These are phyloP conservation scores for Coemansia erecta DNA, from an alignment of 192 early-diverging fungal species.

Conservation along the genomic window DNA sequence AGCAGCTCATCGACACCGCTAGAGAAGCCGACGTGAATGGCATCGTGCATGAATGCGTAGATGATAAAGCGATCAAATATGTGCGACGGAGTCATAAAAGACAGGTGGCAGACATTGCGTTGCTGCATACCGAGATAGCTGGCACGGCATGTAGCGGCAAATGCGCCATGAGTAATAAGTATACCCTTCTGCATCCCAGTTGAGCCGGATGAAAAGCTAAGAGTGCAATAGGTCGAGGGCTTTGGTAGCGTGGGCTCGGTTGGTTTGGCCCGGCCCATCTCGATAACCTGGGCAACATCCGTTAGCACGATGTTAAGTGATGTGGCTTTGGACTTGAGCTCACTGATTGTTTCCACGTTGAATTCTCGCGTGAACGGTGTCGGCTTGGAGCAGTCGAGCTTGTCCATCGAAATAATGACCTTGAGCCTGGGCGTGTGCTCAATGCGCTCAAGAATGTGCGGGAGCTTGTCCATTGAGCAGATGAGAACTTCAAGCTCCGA, in stretches of 20 bases:
- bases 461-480: not conserved
- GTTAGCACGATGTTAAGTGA: slow-evolving; percentile 58
- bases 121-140: no score
- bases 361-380: slow-evolving; percentile 15
- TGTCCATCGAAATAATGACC: slow-evolving; percentile 63
- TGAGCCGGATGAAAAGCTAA: no score
- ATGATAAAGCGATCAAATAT: slow-evolving; percentile 68
- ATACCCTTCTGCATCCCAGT: slow-evolving; percentile 67
- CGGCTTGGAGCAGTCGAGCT: slow-evolving; percentile 29
- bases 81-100: slow-evolving; percentile 74
- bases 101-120: slow-evolving; percentile 23
- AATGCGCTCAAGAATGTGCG: slow-evolving; percentile 55
- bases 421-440: slow-evolving; percentile 60
- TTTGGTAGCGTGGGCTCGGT: no score
- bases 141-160: not conserved
- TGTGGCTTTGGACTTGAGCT: slow-evolving; percentile 56
- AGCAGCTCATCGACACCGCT: slow-evolving; percentile 65
- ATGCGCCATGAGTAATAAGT: slow-evolving; percentile 60
- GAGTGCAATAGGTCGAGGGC: no score
- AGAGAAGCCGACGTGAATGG: slow-evolving; percentile 71
- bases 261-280: no score
- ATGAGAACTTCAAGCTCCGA: slow-evolving; percentile 55
- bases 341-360: slow-evolving; percentile 19
- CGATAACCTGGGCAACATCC: slow-evolving; percentile 57
- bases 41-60: slow-evolving; percentile 46